Evolutionary conservation across 495 filamentous ascomycete species (phyloP), one percentile per base, ranked within the genome.

Genomic region (Mycothermus thermophilus): DNA sequence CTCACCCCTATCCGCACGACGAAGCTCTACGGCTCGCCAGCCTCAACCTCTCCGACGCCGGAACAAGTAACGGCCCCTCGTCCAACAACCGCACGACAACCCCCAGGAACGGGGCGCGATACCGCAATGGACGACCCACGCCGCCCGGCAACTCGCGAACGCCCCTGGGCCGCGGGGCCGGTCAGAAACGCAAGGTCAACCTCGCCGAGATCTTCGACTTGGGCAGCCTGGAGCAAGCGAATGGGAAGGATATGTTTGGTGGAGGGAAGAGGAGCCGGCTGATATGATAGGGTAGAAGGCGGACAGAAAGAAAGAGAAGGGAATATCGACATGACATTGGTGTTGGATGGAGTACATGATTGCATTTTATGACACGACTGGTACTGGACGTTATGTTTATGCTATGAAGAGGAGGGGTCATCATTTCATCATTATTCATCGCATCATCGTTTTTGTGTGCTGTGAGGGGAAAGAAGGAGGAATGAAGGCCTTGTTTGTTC

Each of bases 171-270:
- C 69, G 48, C 21, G 75, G 68, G 3, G 71, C 75, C 2, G 84
- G 86, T 0, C 78, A 78, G 18, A 94, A 94, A 58, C 71, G 86
- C 11, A 77, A 81, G 44, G 63, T 80, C 39, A 74, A 79, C 27
- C 70, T 85, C 24, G 70, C 71, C 2, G 86, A 94, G 37, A 77
- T 86, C 40, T 93, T 92, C 43, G 83, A 90, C 42, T 54, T 94
- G n/a, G 73, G 72, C 5, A 71, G 68, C 26, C 42, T 82, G 24
- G 65, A 71, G 16, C 71, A 79, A 40, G 66, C 68, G 5, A 45
- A 41, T 22, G 51, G 46, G 17, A 74, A 75, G 41, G 83, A 87
- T 44, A 54, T 68, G 35, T 69, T 69, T 51, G 77, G 75, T 21
- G 70, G 74, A 15, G 63, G 66, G 12, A 93, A 92, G 64, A 64